Conservation (phyloP, 2,329 filamentous ascomycete genomes). For the Aureobasidium sp. region DNA sequence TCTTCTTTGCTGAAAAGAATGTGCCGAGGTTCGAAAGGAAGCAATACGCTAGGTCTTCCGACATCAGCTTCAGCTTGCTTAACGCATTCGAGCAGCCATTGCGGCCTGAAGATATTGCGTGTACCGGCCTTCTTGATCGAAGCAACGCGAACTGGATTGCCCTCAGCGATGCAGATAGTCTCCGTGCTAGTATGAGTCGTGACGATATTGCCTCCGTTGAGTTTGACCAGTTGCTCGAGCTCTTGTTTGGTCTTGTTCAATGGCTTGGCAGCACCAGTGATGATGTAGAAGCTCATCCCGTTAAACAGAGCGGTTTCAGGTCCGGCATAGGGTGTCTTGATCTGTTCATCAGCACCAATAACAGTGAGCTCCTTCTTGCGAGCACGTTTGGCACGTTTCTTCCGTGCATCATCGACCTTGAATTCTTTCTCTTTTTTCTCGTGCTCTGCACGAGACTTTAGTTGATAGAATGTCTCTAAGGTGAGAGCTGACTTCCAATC, state of each 20-base stretch:
- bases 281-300: slow-evolving; percentile 69
- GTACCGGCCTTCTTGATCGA: slow-evolving; percentile 68
- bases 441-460: slow-evolving; percentile 63
- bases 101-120: slow-evolving; percentile 66
- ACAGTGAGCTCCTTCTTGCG: slow-evolving; percentile 66
- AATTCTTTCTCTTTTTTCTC: slow-evolving; percentile 66
- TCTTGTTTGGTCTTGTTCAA: slow-evolving; percentile 69
- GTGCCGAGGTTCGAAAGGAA: slow-evolving; percentile 63
- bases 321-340: slow-evolving; percentile 47
- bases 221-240: slow-evolving; percentile 73
- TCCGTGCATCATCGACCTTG: slow-evolving; percentile 60
- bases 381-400: slow-evolving; percentile 52
- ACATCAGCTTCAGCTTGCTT: slow-evolving; percentile 50
- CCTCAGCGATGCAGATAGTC: slow-evolving; percentile 72
- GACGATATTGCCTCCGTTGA: slow-evolving; percentile 71
- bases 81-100: slow-evolving; percentile 80
- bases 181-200: slow-evolving; percentile 61
- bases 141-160: slow-evolving; percentile 71
- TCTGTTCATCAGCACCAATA: slow-evolving; percentile 56
- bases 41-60: slow-evolving; percentile 47
- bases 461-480: slow-evolving; percentile 65
- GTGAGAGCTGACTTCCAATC: slow-evolving; percentile 75
- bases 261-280: slow-evolving; percentile 66
- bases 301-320: slow-evolving; percentile 61
- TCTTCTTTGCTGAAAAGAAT: slow-evolving; percentile 62